A percentile compares a stretch with the other conserved stretches of the same genome.
Evolutionary conservation across 805 yeast genomes (phyloP).

Genomic region (Saturnispora serradocipensis): DNA sequence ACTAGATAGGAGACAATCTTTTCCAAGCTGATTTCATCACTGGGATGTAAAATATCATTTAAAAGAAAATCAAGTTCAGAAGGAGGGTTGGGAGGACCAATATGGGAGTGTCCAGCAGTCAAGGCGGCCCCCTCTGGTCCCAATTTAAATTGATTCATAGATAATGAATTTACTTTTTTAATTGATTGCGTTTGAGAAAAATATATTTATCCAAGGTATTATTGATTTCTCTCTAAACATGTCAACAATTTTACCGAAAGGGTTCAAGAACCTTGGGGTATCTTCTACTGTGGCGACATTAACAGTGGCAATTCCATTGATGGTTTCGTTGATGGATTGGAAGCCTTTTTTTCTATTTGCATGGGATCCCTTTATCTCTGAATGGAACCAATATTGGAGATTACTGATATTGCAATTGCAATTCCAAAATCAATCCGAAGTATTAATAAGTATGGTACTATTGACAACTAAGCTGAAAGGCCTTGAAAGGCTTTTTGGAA

Average conservation of each 20-base stretch:
- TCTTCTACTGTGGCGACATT: constrained; percentile 29
- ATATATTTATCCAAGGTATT: background rate
- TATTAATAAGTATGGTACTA: constrained; percentile 34
- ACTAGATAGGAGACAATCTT: constrained; percentile 37
- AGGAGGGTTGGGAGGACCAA: constrained; percentile 8
- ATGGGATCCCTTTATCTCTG: constrained; percentile 44
- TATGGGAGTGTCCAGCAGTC: background rate
- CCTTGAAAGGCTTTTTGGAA: constrained; percentile 50
- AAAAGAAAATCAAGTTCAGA: constrained; percentile 41
- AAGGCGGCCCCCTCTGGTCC: background rate
- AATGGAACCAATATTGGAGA: constrained; percentile 53
- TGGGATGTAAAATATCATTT: constrained; percentile 36
- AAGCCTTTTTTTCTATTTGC: constrained; percentile 36
- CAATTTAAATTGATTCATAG: background rate
- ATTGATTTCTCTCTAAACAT: constrained; percentile 8
- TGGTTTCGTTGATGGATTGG: constrained; percentile 34
- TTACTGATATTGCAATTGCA: constrained; percentile 39
- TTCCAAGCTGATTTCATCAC: constrained; percentile 19
- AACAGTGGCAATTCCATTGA: constrained; percentile 31
- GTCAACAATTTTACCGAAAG: constrained; percentile 26
- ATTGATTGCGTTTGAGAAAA: background rate
- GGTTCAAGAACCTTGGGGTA: constrained; percentile 31
- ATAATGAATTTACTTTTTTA: background rate
- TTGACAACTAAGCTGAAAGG: constrained; percentile 44
- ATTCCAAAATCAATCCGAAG: constrained; percentile 54